Base-by-base conservation (phyloP, 495 filamentous ascomycete species). In the Letharia columbiana region DNA sequence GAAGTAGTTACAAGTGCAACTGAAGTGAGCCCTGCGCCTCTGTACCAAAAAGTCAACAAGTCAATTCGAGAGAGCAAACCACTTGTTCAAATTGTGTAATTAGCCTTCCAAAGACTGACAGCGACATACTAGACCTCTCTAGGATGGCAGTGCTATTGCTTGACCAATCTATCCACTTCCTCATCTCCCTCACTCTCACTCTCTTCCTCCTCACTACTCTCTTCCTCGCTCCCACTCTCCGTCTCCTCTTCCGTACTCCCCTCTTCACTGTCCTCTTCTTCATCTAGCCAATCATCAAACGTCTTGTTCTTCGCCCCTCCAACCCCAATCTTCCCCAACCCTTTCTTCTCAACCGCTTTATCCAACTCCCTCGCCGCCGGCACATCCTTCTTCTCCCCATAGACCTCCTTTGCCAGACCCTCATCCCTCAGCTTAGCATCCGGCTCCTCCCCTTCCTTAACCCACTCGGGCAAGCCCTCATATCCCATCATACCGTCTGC, bases 231-330 rank as follows among this genome's bases (percentile, higher is more conserved):
- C 54, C 82, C 82, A 0, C 74, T 73, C 39, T 80, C 81, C 17
- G 79, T 74, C 61, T 78, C 78, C 31, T 76, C 76, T 49, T 80
- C 80, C 42, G 73, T 77, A 44, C 78, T 79, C 28, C 70, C 73
- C 23, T 71, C 71, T 45, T 71, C 73, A 39, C 72, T 77, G 42
- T 82, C 82, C 31, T 81, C 82, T 40, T 86, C 85, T 63, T 91
- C 90, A 33, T 82, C 88, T 64, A 97, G 79, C 91, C 94, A 98
- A 74, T 96, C 89, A 78, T 96, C 89, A 69, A 97, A 77, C 28
- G 84, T 88, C 83, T 92, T 96, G 9, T 72, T 68, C 62, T 73
- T 69, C 61, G 31, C 31, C 33, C 54, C 54, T 20, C 64, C 60
- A 67, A 66, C 67, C 50, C 50, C 71, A 70, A 73, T 68, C 68